Evolutionary conservation across 139 green algal species (phyloP).

Genomic region (Chlorella sp.): DNA sequence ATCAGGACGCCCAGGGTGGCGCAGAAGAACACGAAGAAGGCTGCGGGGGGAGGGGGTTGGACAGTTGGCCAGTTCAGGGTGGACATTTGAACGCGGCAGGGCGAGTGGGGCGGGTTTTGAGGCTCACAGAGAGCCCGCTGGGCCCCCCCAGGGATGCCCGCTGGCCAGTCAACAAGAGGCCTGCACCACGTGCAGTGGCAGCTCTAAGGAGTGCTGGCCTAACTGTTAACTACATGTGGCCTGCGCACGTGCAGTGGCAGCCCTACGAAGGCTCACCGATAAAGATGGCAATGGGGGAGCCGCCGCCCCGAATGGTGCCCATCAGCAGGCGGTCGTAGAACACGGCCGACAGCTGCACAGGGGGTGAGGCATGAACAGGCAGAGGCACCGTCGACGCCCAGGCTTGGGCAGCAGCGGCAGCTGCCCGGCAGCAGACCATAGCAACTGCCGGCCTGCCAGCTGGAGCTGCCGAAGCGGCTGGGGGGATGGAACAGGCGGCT

Average conservation of each 20-base stretch:
- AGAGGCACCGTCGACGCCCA: too few species aligned
- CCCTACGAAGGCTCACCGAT: conserved; percentile 62
- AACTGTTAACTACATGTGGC: too few species aligned
- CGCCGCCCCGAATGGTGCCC: conserved; percentile 60
- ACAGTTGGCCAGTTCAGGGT: background rate
- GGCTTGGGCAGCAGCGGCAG: too few species aligned
- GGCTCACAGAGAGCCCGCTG: background rate
- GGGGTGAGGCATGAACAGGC: background rate
- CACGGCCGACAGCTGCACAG: conserved; percentile 84
- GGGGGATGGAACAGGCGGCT: too few species aligned
- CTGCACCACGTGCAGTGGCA: too few species aligned
- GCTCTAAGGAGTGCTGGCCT: too few species aligned
- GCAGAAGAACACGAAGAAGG: conserved; percentile 90
- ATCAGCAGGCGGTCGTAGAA: conserved; percentile 97
- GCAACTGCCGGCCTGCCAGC: too few species aligned
- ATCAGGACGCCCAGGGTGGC: conserved; percentile 97
- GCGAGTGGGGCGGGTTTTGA: background rate
- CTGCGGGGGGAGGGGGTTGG: conserved; percentile 34
- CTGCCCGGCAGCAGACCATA: too few species aligned
- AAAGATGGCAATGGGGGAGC: conserved; percentile 62
- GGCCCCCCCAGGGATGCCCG: background rate
- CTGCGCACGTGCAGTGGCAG: too few species aligned
- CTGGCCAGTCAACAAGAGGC: background rate
- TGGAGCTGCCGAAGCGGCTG: too few species aligned
- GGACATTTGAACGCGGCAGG: too few species aligned